Evolutionary conservation across 2,329 filamentous ascomycete genomes (phyloP), one percentile per base, ranked within the genome.

Genomic region (Fusarium zealandicum): DNA sequence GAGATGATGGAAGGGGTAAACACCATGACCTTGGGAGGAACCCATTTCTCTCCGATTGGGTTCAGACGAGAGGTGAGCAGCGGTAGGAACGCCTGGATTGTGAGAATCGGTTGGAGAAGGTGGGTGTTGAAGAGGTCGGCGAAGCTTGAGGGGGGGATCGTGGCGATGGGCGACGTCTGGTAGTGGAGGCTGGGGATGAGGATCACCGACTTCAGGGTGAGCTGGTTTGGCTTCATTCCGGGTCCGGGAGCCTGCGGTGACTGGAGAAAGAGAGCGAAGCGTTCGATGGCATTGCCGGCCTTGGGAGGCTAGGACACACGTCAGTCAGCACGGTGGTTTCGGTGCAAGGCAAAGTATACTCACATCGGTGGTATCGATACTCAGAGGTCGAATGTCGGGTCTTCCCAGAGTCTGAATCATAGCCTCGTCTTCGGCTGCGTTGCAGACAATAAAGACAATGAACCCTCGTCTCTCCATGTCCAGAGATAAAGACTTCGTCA

Each of bases 381-480:
- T 86, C 52, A 99, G 76, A 7, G 93, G 87, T 59, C 89, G 85
- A 61, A 98, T 89, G 70, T 98, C 95, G 6, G 86, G 81, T 57
- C 92, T 82, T n/a, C 87, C 83, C 72, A 96, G 84, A 55, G 85
- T 83, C 55, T 90, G 85, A 12, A 98, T 87, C 59, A 89, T 77
- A 30, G 87, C 81, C 72, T 98, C 92, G 64, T 98, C 93, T 66
- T 96, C 90, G 54, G 87, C 77, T n/a, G 86, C 91, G 60, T 86
- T 89, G 67, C 92, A 93, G 1, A 96, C 90, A 55, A 99, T 81
- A 72, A 92, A 99, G 50, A 98, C 91, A 56, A 98, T 90, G 72
- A 96, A 98, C 5, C 95, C 95, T 61, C 92, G 86, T 54, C 92
- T 82, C 76, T 98, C 95, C 63, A 99, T 80, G 70, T 99, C 95